phyloP scores from a whole-genome alignment of 148 eudicot species.

The Simmondsia chinensis region DNA sequence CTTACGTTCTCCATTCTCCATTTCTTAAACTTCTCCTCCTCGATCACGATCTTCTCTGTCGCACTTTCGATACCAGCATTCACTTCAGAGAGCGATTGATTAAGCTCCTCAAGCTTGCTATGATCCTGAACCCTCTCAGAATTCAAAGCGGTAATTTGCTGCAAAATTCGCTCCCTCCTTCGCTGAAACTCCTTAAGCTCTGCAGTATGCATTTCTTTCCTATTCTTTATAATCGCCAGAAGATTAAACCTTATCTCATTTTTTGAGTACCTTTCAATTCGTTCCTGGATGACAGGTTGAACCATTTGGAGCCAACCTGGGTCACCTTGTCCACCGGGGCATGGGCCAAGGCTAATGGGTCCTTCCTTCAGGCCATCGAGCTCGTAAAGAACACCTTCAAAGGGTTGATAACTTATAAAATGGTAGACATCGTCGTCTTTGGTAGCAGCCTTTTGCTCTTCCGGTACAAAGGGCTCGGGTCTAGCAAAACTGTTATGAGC shows the following conservation, averaged over 20 bases:
- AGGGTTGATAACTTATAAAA: constrained; percentile 89
- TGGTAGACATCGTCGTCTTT: constrained; percentile 97
- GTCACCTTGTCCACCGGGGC: constrained; percentile 74
- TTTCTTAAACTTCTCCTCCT: constrained; percentile 95
- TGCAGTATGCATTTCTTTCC: constrained; percentile 79
- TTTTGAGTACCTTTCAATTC: constrained; percentile 79
- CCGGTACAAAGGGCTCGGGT: constrained; percentile 93
- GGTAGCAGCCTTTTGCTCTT: constrained; percentile 83
- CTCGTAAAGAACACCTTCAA: constrained; percentile 89
- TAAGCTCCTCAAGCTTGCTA: constrained; percentile 48
- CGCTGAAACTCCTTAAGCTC: constrained; percentile 89
- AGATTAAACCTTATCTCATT: constrained; percentile 90
- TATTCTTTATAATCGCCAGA: constrained; percentile 80
- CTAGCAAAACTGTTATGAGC: constrained; percentile 97
- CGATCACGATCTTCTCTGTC: constrained; percentile 87
- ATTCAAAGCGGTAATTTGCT: constrained; percentile 63
- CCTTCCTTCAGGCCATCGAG: constrained; percentile 96
- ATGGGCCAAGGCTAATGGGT: constrained; percentile 92
- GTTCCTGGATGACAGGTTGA: constrained; percentile 86
- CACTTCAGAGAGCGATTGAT: constrained; percentile 60
- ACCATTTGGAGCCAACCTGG: constrained; percentile 69
- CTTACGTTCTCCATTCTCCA: constrained; percentile 94
- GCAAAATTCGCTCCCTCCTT: constrained; percentile 70
- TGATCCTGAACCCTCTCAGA: constrained; percentile 50
- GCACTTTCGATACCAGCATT: constrained; percentile 87